Evolutionary conservation across 2,329 filamentous ascomycete genomes (phyloP), one percentile per base, ranked within the genome.

Genomic region (Claviceps pusilla): DNA sequence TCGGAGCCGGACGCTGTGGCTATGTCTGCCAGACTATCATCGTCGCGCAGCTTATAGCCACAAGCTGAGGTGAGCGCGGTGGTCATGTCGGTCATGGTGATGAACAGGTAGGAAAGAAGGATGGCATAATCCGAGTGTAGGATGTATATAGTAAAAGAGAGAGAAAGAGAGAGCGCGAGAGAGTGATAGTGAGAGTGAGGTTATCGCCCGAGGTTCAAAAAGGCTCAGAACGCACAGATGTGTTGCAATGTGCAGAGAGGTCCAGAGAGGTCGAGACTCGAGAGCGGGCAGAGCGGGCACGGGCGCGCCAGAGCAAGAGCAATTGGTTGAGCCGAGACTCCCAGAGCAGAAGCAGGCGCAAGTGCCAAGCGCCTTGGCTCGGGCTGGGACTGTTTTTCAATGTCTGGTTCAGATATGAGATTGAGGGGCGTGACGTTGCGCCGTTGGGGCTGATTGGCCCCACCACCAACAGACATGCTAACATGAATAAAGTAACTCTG

Each of bases 1-100:
- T 74, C 66, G 6, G 69, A 66, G 24, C 74, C 71, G 2, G 76
- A 76, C 35, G 68, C 66, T 50, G 59, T 63, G 19, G 67, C 64
- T 4, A 48, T 71, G 69, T 57, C 71, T 65, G 56, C 68, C 64
- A 48, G 29, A 45, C 48, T 50, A 31, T 57, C 55, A 51, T 63
- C 62, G 37, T 66, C 60, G 52, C 62, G 61, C 50, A 59, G 57
- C 54, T 65, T 63, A 59, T 64, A 66, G 57, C 61, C 58, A 61
- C 67, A 72, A 54, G 69, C 63, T 59, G 70, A 65, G 46, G 68
- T 69, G 56, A 71, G 61, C 51, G 69, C 64, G 52, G 68, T 69
- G 11, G 68, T 69, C 51, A 71, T 65, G 59, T 67, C 62, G 57
- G 67, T 60, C 70, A 72, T 72, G 60, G 57, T 64, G 57, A 45